Conservation (phyloP, 805 yeast genomes). For the Ascoidea asiatica region DNA sequence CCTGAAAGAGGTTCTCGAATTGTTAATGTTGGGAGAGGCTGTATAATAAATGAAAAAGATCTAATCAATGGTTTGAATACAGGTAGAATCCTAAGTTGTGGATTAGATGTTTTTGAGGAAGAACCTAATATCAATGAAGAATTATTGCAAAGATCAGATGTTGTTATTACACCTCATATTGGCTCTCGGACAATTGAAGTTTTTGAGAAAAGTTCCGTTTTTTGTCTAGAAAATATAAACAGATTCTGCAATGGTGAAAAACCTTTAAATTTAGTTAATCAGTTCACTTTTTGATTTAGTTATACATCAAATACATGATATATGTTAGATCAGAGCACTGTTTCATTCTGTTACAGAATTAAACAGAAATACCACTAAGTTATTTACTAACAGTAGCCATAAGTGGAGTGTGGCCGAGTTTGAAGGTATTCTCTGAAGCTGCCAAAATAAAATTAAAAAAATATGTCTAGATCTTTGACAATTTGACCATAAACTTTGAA, state of each 20-base stretch:
- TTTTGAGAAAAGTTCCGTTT: slow-evolving; percentile 29
- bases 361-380: too few relatives aligned
- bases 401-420: too few relatives aligned
- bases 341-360: too few relatives aligned
- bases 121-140: slow-evolving; percentile 32
- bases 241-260: slow-evolving; percentile 8
- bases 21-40: slow-evolving; percentile 51
- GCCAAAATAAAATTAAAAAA: too few relatives aligned
- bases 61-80: slow-evolving; percentile 27
- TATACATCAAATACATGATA: too few relatives aligned
- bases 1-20: slow-evolving; percentile 27
- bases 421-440: too few relatives aligned
- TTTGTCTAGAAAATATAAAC: slow-evolving; percentile 32
- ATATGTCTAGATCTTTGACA: too few relatives aligned
- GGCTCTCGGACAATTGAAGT: slow-evolving; percentile 43
- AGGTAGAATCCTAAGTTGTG: slow-evolving; percentile 40
- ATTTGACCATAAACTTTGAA: too few relatives aligned
- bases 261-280: too few relatives aligned
- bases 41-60: slow-evolving; percentile 36
- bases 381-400: too few relatives aligned
- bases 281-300: too few relatives aligned
- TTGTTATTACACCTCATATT: slow-evolving; percentile 45
- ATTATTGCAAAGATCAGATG: slow-evolving; percentile 23
- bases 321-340: too few relatives aligned
- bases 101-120: slow-evolving; percentile 43